These are phyloP conservation scores for Ceratonia siliqua DNA, from an alignment of 306 rosid genomes.

Conservation along the genomic window DNA sequence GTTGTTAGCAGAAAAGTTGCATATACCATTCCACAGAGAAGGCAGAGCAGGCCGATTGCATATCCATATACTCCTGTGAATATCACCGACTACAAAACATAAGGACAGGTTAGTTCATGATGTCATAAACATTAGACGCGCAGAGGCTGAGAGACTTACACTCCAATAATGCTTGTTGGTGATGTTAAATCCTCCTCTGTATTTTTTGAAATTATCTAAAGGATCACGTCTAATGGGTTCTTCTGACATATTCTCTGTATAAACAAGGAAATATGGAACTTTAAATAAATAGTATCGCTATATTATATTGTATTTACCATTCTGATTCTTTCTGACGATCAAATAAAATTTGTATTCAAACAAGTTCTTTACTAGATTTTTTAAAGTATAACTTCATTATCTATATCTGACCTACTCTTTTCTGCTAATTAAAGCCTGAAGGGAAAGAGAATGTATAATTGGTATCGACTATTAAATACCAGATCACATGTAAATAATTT, in stretches of 20 bases:
- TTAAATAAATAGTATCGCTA: no score
- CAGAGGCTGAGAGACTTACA: slow-evolving; percentile 45
- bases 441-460: slow-evolving; percentile 1
- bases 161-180: slow-evolving; percentile 79
- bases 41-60: slow-evolving; percentile 63
- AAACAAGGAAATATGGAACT: neutral
- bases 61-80: slow-evolving; percentile 74
- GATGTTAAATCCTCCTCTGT: slow-evolving; percentile 72
- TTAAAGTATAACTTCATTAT: neutral
- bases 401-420: neutral
- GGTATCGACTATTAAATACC: slow-evolving; percentile 19
- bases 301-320: neutral
- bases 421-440: neutral
- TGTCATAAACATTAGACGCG: neutral
- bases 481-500: neutral
- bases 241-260: slow-evolving; percentile 39
- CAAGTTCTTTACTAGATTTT: neutral
- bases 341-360: neutral
- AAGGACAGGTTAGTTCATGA: slow-evolving; percentile 10
- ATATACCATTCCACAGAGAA: slow-evolving; percentile 64
- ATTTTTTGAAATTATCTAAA: slow-evolving; percentile 50
- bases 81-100: slow-evolving; percentile 59
- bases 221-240: slow-evolving; percentile 69
- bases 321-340: neutral
- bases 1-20: slow-evolving; percentile 40